Evolutionary conservation across 495 filamentous ascomycete genomes (phyloP), one percentile per base, ranked within the genome.

Genomic region (Penicillium daleae): DNA sequence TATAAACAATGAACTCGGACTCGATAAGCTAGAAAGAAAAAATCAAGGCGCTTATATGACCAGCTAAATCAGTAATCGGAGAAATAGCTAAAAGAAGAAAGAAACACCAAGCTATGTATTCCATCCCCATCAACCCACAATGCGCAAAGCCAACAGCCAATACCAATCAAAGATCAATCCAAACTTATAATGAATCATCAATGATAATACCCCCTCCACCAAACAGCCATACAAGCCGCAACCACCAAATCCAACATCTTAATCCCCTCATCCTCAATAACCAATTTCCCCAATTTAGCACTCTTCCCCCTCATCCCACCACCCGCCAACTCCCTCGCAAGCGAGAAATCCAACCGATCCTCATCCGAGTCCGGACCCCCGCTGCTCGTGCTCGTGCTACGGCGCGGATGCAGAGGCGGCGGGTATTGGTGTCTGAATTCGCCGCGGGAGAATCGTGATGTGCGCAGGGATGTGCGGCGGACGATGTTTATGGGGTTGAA

Each of bases 231-330:
- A 71, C 95, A 97, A 42, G 93, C 90, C 10, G 94, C 91, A 29
- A 98, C 92, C 2, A 96, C 82, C 56, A 99, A 71, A 82, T 99
- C 95, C 66, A 97, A 70, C 95, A 99, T 97, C 76, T 96, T 96
- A 58, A 97, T 78, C 0, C 95, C 95, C 66, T 96, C 94, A 64
- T 94, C 88, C 64, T 93, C 88, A 26, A 98, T 85, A 35, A 99
- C 90, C 58, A 97, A 71, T 76, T 97, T 99, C 1, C 94, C 94
- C 69, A 99, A 79, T 76, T 98, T 97, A 0, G 91, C 94, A 63
- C 91, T 86, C 70, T 90, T 93, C 1, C 92, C 92, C 48, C 87
- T 82, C 68, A 91, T 88, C 0, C 92, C 92, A 22, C 93, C 93
- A 0, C 92, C 92, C 0, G 92, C 87, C 19, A 78, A 81, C 74